A percentile compares a stretch with the other conserved stretches of the same genome.
Conservation (phyloP, 768 basidiomycete genomes). For the Solioccasus polychromus region DNA sequence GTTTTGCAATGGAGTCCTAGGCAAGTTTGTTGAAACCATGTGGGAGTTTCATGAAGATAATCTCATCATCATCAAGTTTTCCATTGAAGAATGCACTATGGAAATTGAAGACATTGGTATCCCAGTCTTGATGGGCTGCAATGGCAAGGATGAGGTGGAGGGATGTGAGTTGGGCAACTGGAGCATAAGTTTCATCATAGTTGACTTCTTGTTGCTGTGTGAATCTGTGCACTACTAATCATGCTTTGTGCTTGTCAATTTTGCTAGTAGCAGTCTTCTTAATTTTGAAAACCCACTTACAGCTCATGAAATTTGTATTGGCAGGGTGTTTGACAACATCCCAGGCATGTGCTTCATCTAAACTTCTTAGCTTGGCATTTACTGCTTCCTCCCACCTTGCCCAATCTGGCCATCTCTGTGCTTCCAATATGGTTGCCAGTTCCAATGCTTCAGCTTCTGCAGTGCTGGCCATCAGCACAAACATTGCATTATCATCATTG, state of each 20-base stretch:
- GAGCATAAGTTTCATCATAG: conserved; percentile 38
- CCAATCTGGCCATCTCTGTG: too few species aligned
- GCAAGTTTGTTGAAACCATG: too few species aligned
- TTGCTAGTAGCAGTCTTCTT: conserved; percentile 20
- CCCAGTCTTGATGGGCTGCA: conserved; percentile 4
- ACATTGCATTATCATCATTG: too few species aligned
- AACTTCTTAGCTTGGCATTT: too few species aligned
- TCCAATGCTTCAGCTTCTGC: background rate
- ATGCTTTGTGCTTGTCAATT: conserved; percentile 38
- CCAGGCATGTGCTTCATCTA: too few species aligned
- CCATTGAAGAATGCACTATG: conserved; percentile 10
- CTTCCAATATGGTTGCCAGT: too few species aligned
- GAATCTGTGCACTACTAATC: conserved; percentile 43
- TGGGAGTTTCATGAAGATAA: too few species aligned
- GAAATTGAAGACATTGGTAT: conserved; percentile 11
- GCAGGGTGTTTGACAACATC: conserved; percentile 5
- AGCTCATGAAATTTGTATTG: conserved; percentile 15
- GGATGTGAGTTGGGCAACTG: conserved; percentile 24
- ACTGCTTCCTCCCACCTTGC: too few species aligned
- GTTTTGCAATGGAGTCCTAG: too few species aligned
- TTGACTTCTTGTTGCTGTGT: conserved; percentile 39
- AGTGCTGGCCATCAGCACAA: too few species aligned
- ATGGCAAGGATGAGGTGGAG: conserved; percentile 17
- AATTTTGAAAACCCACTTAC: too few species aligned
- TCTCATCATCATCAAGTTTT: too few species aligned